Conservation (phyloP, 2,329 filamentous ascomycete genomes). For the Aspergillus vadensis region DNA sequence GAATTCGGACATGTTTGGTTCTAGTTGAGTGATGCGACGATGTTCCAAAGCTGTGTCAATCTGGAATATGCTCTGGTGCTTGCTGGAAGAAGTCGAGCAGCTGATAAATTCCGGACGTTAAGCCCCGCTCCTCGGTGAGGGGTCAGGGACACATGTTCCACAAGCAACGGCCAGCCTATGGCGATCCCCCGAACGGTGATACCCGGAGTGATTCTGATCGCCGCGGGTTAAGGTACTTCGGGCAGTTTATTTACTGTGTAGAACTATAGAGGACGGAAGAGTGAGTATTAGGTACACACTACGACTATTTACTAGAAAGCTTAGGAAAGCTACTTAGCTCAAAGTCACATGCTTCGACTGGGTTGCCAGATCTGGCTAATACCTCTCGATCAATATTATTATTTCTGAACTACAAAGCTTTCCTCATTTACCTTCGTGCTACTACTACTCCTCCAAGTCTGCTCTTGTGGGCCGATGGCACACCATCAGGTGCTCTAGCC, state of each 20-base stretch:
- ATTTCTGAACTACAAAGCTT: too few relatives aligned
- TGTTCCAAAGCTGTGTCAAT: not conserved
- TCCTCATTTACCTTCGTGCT: too few relatives aligned
- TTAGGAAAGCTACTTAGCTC: not conserved
- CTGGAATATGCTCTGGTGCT: too few relatives aligned
- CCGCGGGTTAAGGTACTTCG: not conserved
- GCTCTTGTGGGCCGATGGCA: not conserved
- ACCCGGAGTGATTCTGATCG: not conserved
- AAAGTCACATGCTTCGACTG: not conserved
- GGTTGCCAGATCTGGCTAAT: not conserved
- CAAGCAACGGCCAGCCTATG: not conserved
- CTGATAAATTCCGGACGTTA: not conserved
- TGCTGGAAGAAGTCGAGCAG: not conserved
- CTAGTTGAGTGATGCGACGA: not conserved
- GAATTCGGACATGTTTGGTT: conserved; percentile 39
- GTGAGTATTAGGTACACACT: not conserved
- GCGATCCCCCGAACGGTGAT: not conserved
- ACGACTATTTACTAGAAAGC: too few relatives aligned
- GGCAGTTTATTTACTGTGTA: not conserved
- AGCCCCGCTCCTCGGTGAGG: conserved; percentile 1
- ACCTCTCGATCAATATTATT: not conserved
- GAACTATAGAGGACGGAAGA: not conserved
- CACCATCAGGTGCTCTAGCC: not conserved
- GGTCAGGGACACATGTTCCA: not conserved
- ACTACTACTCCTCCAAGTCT: too few relatives aligned